Percentiles rank a stretch among this genome's conserved stretches.
These are phyloP conservation scores for Lactarius trivialis DNA, from an alignment of 768 basidiomycete genomes.

Conservation along the genomic window DNA sequence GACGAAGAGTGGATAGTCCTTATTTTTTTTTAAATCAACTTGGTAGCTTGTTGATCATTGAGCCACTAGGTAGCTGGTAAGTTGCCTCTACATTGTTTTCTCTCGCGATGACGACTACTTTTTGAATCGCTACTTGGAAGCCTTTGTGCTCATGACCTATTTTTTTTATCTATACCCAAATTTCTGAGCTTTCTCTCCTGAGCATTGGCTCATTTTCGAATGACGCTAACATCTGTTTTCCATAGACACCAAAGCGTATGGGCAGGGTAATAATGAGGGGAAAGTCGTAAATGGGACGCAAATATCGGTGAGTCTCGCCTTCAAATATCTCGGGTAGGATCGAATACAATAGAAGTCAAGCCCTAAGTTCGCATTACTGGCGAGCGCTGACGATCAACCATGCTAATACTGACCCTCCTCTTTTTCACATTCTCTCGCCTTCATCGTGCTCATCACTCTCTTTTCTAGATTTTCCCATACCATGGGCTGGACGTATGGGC, in stretches of 20 bases:
- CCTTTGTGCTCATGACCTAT: slow-evolving; percentile 56
- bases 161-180: slow-evolving; percentile 51
- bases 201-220: not conserved
- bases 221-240: not conserved
- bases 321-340: slow-evolving; percentile 35
- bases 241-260: not conserved
- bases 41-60: not conserved
- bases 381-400: slow-evolving; percentile 66
- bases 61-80: not conserved
- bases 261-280: too few relatives aligned
- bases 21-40: not conserved
- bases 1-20: too few relatives aligned
- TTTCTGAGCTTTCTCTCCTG: slow-evolving; percentile 17
- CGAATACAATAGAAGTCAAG: slow-evolving; percentile 88
- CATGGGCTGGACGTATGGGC: not conserved
- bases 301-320: slow-evolving; percentile 33
- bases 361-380: slow-evolving; percentile 62
- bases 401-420: slow-evolving; percentile 74
- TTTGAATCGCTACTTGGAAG: slow-evolving; percentile 42
- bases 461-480: not conserved
- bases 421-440: slow-evolving; percentile 25
- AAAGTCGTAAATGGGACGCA: too few relatives aligned
- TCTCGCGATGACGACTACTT: not conserved
- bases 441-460: slow-evolving; percentile 1
- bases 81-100: not conserved